Evolutionary conservation across 352 stramenopile genomes (phyloP).

Genomic region (Pythium brassicae): DNA sequence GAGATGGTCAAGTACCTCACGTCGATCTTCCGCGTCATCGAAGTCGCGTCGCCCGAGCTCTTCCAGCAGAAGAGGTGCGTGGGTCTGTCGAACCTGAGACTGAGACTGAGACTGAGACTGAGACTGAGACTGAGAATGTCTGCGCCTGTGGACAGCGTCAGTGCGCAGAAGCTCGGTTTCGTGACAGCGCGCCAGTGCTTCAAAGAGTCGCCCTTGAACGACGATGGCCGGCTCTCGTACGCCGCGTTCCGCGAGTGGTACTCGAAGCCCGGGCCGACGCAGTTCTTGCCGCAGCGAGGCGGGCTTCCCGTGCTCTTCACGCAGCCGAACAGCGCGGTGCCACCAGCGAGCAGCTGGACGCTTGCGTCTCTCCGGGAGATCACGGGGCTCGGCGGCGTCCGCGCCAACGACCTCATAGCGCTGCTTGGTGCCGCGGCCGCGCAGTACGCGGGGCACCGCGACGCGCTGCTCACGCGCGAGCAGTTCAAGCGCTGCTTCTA

Average conservation of each 20-base stretch:
- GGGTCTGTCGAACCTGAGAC: neutral
- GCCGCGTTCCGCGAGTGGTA: constrained; percentile 78
- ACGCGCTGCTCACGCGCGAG: constrained; percentile 41
- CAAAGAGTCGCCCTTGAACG: constrained; percentile 52
- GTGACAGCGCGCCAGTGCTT: constrained; percentile 79
- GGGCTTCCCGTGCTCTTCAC: constrained; percentile 2
- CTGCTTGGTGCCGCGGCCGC: constrained; percentile 37
- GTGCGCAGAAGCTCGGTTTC: constrained; percentile 54
- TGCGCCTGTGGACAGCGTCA: constrained; percentile 26
- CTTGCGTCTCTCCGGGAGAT: constrained; percentile 38
- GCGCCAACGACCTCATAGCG: constrained; percentile 54
- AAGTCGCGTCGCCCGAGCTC: constrained; percentile 55
- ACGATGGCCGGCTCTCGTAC: constrained; percentile 69
- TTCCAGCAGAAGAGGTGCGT: constrained; percentile 68
- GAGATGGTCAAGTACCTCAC: constrained; percentile 89
- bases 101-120: neutral
- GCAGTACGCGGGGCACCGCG: constrained; percentile 6
- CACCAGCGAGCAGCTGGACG: constrained; percentile 6
- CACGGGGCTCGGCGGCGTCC: constrained; percentile 47
- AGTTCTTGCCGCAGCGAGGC: constrained; percentile 18
- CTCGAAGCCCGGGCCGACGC: constrained; percentile 50
- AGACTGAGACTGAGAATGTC: neutral
- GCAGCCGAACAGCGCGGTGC: constrained; percentile 2
- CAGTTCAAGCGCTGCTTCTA: constrained; percentile 72
- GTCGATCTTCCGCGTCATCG: constrained; percentile 79